Base-by-base conservation (phyloP, 768 basidiomycete species). In the Boletellus emodensis region DNA sequence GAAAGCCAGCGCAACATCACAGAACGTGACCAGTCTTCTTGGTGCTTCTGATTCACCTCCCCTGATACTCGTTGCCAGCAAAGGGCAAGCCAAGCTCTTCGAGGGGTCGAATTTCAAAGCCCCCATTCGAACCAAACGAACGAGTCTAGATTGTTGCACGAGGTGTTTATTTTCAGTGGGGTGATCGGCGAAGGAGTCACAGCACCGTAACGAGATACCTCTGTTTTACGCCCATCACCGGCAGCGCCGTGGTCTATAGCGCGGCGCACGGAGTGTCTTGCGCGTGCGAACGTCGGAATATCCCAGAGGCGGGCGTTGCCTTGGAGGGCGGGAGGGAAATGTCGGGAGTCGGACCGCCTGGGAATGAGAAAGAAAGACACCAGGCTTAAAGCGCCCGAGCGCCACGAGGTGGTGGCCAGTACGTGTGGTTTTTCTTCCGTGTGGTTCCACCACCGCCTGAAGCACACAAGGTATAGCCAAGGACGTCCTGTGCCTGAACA, bases 61-160 rank as follows among this genome's bases (percentile, higher is more conserved):
- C 53, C 57, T 62, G 61, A 65, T 62, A 48, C 64, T 57, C 54
- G 65, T 61, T 55, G 65, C 58, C 24, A 33, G 55, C 53, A 51
- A 47, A 52, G 49, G 55, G 56, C 15, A 58, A 55, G 28, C 57
- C 54, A 18, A 58, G 42, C 44, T 52, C 54, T 44, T 51, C 26
- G 20, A 34, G 58, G 46, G 34, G 48, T 38, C 13, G 53, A 48
- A 69, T 66, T 56, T 66, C 57, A 59, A 67, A 58, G 40, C 49
- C 51, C 51, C 54, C 43, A 30, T 56, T 44, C 48, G 52, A 49
- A 48, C 62, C 62, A 45, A 33, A 26, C 46, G 39, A 49, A 46
- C 15, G 51, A 56, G 52, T 53, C 64, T 61, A 56, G 59, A 57
- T 36, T n/a, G 37, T 44, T 40, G 28, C 47, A 49, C 44, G 48